Conservation (phyloP, 2,329 filamentous ascomycete species). For the Botrytis medusae region DNA sequence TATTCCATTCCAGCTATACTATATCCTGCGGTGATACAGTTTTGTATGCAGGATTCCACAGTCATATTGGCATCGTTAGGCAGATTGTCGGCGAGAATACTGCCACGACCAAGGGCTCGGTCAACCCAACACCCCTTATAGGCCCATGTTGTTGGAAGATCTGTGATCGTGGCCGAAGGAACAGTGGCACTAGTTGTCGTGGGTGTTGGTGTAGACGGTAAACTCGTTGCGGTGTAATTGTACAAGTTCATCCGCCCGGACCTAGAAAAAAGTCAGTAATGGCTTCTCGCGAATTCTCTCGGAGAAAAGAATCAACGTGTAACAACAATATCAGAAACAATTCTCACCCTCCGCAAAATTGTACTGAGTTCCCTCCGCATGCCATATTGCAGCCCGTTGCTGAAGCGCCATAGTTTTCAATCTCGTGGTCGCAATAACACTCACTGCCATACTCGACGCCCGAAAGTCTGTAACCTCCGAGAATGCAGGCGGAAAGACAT, state of each 20-base stretch:
- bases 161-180: slow-evolving; percentile 23
- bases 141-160: slow-evolving; percentile 31
- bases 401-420: slow-evolving; percentile 21
- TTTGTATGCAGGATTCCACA: slow-evolving; percentile 38
- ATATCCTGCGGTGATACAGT: slow-evolving; percentile 34
- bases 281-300: background rate
- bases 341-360: slow-evolving; percentile 39
- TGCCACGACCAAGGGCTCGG: slow-evolving; percentile 26
- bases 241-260: slow-evolving; percentile 32
- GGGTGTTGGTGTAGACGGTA: slow-evolving; percentile 18
- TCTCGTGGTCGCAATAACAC: slow-evolving; percentile 33
- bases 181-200: slow-evolving; percentile 10
- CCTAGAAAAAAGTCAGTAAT: background rate
- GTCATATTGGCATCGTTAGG: slow-evolving; percentile 27
- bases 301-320: slow-evolving; percentile 1
- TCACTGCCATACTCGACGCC: slow-evolving; percentile 41
- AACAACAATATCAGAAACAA: background rate
- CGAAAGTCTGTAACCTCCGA: slow-evolving; percentile 33
- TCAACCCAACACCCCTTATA: slow-evolving; percentile 35
- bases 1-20: slow-evolving; percentile 41
- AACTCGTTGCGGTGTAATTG: slow-evolving; percentile 24
- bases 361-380: slow-evolving; percentile 33
- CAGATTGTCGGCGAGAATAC: slow-evolving; percentile 25
- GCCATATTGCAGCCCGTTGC: slow-evolving; percentile 31
- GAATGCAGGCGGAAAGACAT: slow-evolving; percentile 39